Base-by-base conservation (phyloP, 495 filamentous ascomycete genomes). In the Podospora appendiculata region DNA sequence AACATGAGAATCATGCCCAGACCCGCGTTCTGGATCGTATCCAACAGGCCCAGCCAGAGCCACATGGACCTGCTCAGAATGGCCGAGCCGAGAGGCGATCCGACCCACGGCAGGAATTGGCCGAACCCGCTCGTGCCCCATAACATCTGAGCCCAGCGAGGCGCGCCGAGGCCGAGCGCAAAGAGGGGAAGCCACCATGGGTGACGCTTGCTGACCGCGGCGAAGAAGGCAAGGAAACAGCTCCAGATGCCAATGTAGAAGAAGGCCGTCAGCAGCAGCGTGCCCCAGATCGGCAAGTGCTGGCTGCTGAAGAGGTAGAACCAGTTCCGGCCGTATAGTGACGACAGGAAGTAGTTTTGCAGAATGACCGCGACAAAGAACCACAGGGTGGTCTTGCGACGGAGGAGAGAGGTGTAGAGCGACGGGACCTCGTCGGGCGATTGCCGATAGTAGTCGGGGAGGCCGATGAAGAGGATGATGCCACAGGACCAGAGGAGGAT, bases 101-200 rank as follows among this genome's bases (percentile, higher is more conserved):
- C 75, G 3, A 63, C 71, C 80, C 79, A 84, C 0, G 81, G 81
- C 1, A 84, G 62, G 54, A 74, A 85, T 6, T 63, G 47, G 1
- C 78, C 81, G 53, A 79, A 72, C 38, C 70, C 70, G 0, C 75
- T 79, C 0, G 70, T 74, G 13, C 68, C 72, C 81, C 81, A 85
- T 42, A 81, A 67, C 60, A 80, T 81, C 63, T 84, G 81, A 18
- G 70, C 72, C 80, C 81, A 85, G 18, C 79, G 66, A 0, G 81
- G 81, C 0, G 78, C 75, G 9, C 78, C 78, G 8, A 85, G 68
- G 38, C 79, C 79, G 52, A 83, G 70, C 11, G 80, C 81, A 56
- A 83, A 83, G 46, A 84, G 74, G n/a, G 82, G 81, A n/a, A 84
- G 56, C 55, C 83, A 75, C 82, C 82, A 84, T 6, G 67, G 69